Conservation (phyloP, 2,329 filamentous ascomycete species). For the Phyllosticta citrichinensis region DNA sequence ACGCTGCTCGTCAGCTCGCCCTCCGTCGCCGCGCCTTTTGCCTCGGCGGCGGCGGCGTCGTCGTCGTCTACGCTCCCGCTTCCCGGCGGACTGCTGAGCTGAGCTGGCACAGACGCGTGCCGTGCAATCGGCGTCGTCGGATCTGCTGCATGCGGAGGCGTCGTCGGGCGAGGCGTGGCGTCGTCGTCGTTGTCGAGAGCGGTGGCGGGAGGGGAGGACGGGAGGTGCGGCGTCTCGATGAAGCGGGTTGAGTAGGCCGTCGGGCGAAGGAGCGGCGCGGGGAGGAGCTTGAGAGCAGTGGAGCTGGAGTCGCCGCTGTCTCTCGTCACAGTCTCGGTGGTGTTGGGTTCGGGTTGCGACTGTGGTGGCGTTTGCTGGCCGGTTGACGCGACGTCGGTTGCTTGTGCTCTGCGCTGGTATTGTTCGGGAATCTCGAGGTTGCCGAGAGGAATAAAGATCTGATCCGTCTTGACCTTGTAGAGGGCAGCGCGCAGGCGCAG, state of each 20-base stretch:
- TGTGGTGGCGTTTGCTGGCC: constrained; percentile 17
- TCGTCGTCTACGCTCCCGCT: constrained; percentile 17
- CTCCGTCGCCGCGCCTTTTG: not conserved
- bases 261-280: constrained; percentile 31
- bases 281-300: constrained; percentile 17
- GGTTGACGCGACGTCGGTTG: constrained; percentile 15
- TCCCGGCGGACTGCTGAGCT: constrained; percentile 18
- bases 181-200: constrained; percentile 7
- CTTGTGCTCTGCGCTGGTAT: constrained; percentile 16
- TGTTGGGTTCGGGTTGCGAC: constrained; percentile 14
- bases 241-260: constrained; percentile 29
- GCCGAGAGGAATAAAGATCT: constrained; percentile 55
- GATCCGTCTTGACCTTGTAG: constrained; percentile 67
- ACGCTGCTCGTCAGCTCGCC: constrained; percentile 37
- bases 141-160: constrained; percentile 4
- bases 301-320: constrained; percentile 17
- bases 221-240: constrained; percentile 18
- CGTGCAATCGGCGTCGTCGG: constrained; percentile 9
- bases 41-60: constrained; percentile 19
- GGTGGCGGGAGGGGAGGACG: constrained; percentile 1
- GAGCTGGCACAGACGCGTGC: constrained; percentile 11
- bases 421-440: constrained; percentile 35
- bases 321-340: constrained; percentile 20
- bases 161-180: constrained; percentile 13
- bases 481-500: constrained; percentile 60